Percentiles rank a stretch among this genome's conserved stretches.
phyloP scores from a whole-genome alignment of 768 basidiomycete species.

The Phaeolepiota aurea region DNA sequence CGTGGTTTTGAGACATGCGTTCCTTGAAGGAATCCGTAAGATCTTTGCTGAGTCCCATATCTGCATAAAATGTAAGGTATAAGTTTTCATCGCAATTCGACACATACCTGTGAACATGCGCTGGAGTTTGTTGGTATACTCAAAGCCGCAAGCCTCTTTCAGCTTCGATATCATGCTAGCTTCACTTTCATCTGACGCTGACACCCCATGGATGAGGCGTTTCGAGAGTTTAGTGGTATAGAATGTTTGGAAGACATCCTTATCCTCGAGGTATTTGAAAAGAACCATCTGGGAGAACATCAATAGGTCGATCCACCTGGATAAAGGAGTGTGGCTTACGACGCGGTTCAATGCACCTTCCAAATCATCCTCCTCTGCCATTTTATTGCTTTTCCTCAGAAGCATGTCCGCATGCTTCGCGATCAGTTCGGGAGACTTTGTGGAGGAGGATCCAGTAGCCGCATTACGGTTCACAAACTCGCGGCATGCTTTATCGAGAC shows the following conservation, averaged over 20 bases:
- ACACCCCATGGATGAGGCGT: slow-evolving; percentile 87
- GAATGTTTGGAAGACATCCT: slow-evolving; percentile 99
- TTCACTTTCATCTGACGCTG: slow-evolving; percentile 95
- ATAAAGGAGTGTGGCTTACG: slow-evolving; percentile 36
- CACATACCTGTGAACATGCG: slow-evolving; percentile 95
- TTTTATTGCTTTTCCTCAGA: slow-evolving; percentile 93
- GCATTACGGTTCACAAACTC: slow-evolving; percentile 95
- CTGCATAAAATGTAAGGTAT: slow-evolving; percentile 27
- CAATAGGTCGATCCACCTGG: not conserved
- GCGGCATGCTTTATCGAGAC: slow-evolving; percentile 93
- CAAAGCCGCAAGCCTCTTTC: slow-evolving; percentile 97
- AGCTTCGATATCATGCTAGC: slow-evolving; percentile 98
- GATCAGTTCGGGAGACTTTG: slow-evolving; percentile 90
- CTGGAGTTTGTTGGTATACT: slow-evolving; percentile 96
- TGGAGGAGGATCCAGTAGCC: slow-evolving; percentile 80
- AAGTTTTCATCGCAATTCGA: not conserved
- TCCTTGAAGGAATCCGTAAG: slow-evolving; percentile 96
- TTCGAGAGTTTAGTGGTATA: slow-evolving; percentile 95
- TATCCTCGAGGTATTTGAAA: slow-evolving; percentile 99
- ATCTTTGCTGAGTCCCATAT: slow-evolving; percentile 95
- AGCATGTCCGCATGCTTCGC: slow-evolving; percentile 93
- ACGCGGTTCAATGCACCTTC: slow-evolving; percentile 91
- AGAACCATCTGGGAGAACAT: slow-evolving; percentile 72
- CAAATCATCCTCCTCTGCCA: slow-evolving; percentile 89
- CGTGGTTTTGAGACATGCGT: slow-evolving; percentile 83